Evolutionary conservation across 2,329 filamentous ascomycete species (phyloP).

Genomic region (Hymenotorrendiella dingleyae): DNA sequence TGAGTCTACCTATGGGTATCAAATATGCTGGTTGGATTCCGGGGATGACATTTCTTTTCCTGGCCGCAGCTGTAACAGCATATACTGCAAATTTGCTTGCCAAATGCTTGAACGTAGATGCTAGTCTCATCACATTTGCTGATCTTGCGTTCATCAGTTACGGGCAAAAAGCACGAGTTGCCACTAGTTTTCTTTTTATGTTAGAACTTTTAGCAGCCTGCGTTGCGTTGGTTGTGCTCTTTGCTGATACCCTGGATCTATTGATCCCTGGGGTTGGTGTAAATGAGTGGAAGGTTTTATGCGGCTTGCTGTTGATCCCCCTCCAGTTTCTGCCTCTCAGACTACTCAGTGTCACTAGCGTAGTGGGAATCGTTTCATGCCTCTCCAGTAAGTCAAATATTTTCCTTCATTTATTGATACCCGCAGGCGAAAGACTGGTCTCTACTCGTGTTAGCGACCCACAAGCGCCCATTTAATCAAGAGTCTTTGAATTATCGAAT

Average conservation of each 20-base stretch:
- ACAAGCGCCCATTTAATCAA: no score
- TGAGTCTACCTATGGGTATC: conserved; percentile 83
- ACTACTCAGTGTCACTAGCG: conserved; percentile 80
- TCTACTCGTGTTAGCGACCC: no score
- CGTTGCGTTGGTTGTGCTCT: conserved; percentile 86
- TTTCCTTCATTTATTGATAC: no score
- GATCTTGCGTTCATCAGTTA: conserved; percentile 90
- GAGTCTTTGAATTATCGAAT: no score
- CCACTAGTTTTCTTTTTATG: conserved; percentile 80
- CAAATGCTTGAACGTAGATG: conserved; percentile 83
- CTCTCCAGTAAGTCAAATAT: conserved; percentile 65
- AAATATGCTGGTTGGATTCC: conserved; percentile 85
- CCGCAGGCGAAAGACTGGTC: no score
- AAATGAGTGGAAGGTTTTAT: conserved; percentile 78
- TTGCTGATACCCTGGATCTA: conserved; percentile 79
- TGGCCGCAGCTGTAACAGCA: conserved; percentile 69
- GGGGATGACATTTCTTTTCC: conserved; percentile 67
- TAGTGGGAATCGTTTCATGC: conserved; percentile 86
- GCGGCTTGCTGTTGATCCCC: conserved; percentile 70
- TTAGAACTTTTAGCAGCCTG: conserved; percentile 82
- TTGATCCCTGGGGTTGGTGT: conserved; percentile 67
- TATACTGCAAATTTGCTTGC: conserved; percentile 84
- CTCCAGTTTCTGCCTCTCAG: conserved; percentile 81
- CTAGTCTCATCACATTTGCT: conserved; percentile 84
- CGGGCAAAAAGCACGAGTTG: conserved; percentile 71